These are phyloP conservation scores for Cucumis melo DNA, from an alignment of 306 rosid species.

Conservation along the genomic window DNA sequence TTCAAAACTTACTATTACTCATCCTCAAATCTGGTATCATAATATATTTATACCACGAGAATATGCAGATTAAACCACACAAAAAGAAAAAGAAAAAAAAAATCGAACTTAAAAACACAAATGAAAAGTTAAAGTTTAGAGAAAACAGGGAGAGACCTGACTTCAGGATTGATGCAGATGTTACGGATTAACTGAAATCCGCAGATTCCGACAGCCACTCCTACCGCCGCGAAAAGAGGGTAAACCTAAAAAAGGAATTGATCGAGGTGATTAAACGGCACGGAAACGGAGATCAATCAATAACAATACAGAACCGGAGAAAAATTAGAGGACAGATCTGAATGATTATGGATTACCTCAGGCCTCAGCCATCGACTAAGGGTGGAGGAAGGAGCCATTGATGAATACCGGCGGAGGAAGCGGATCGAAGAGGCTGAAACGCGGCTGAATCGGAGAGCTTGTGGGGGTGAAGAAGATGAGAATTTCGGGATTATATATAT, in stretches of 20 bases:
- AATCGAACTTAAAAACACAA: neutral
- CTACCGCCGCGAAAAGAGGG: slow-evolving; percentile 73
- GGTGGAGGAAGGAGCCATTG: slow-evolving; percentile 25
- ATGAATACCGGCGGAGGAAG: neutral
- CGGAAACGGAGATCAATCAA: neutral
- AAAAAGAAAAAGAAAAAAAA: neutral
- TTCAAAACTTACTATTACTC: neutral
- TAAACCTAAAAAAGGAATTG: slow-evolving; percentile 48
- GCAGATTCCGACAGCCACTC: slow-evolving; percentile 81
- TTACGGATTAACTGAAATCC: slow-evolving; percentile 61
- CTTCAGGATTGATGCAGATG: slow-evolving; percentile 84
- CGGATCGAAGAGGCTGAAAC: neutral
- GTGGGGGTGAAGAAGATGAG: neutral
- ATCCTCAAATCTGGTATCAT: neutral
- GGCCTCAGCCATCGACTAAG: slow-evolving; percentile 70
- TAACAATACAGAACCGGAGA: neutral
- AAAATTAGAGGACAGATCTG: slow-evolving; percentile 8
- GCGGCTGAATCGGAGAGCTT: neutral
- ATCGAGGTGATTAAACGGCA: neutral
- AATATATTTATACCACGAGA: neutral
- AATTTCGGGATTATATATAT: neutral
- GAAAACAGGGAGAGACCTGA: slow-evolving; percentile 38
- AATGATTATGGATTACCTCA: slow-evolving; percentile 25
- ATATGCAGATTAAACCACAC: neutral
- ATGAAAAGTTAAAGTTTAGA: neutral